A percentile compares a stretch with the other conserved stretches of the same genome.
Conservation (phyloP, 352 stramenopile species). For the Phytopythium cucurbitacearum region DNA sequence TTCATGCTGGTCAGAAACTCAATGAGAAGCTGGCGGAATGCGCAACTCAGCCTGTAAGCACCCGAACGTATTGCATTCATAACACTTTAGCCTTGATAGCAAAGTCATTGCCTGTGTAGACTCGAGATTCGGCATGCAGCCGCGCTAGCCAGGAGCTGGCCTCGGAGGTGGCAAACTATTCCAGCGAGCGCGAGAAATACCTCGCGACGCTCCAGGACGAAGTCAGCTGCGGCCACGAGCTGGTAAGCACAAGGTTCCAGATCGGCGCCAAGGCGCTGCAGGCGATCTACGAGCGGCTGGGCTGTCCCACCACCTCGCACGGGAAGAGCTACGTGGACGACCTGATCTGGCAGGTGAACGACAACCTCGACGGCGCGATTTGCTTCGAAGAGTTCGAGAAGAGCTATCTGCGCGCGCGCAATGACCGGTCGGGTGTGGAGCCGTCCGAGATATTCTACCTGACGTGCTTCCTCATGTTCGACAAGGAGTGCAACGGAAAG, state of each 20-base stretch:
- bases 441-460: conserved; percentile 76
- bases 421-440: conserved; percentile 62
- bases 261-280: conserved; percentile 44
- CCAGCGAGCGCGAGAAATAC: conserved; percentile 40
- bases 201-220: conserved; percentile 52
- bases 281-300: conserved; percentile 57
- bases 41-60: too few species aligned
- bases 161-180: conserved; percentile 9
- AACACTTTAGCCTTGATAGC: too few species aligned
- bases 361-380: conserved; percentile 65
- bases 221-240: conserved; percentile 43
- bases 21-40: conserved; percentile 25
- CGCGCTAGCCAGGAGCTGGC: conserved; percentile 11
- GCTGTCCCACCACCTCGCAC: conserved; percentile 23
- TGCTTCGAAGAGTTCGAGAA: conserved; percentile 74
- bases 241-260: conserved; percentile 43
- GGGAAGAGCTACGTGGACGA: conserved; percentile 52
- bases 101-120: too few species aligned
- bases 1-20: conserved; percentile 22
- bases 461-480: conserved; percentile 84
- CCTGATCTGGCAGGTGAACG: conserved; percentile 79
- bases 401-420: conserved; percentile 62
- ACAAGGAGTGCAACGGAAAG: conserved; percentile 63
- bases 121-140: conserved; percentile 4
- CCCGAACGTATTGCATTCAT: too few species aligned